Evolutionary conservation across 331 rosid genomes (phyloP).

Genomic region (Cydonia oblonga): DNA sequence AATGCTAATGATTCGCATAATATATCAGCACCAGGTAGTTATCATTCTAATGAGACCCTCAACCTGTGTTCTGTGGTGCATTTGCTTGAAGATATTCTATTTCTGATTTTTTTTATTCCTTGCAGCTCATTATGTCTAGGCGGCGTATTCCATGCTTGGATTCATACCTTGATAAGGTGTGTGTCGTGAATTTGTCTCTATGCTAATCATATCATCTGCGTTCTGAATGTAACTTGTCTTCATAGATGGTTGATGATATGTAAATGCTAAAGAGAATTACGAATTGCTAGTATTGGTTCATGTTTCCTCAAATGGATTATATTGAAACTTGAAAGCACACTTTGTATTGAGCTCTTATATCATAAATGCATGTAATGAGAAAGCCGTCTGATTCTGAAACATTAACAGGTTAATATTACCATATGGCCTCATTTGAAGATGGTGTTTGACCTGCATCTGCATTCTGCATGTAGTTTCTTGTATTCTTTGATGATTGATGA

Average conservation of each 20-base stretch:
- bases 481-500: not conserved
- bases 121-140: constrained; percentile 89
- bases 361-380: not conserved
- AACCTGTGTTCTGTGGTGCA: not conserved
- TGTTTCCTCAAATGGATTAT: not conserved
- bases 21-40: constrained; percentile 89
- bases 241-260: not conserved
- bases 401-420: constrained; percentile 68
- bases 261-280: not conserved
- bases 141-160: constrained; percentile 95
- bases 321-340: not conserved
- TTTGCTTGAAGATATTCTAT: not conserved
- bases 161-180: constrained; percentile 88
- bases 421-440: constrained; percentile 96
- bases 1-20: constrained; percentile 91
- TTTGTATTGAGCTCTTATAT: not conserved
- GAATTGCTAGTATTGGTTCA: not conserved
- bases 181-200: not conserved
- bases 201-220: not conserved
- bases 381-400: constrained; percentile 11
- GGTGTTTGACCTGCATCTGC: constrained; percentile 90
- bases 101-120: constrained; percentile 7
- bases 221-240: not conserved
- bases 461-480: not conserved
- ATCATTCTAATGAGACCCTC: not conserved